phyloP scores from a whole-genome alignment of 352 stramenopile species.

The Phytophthora pistaciae region DNA sequence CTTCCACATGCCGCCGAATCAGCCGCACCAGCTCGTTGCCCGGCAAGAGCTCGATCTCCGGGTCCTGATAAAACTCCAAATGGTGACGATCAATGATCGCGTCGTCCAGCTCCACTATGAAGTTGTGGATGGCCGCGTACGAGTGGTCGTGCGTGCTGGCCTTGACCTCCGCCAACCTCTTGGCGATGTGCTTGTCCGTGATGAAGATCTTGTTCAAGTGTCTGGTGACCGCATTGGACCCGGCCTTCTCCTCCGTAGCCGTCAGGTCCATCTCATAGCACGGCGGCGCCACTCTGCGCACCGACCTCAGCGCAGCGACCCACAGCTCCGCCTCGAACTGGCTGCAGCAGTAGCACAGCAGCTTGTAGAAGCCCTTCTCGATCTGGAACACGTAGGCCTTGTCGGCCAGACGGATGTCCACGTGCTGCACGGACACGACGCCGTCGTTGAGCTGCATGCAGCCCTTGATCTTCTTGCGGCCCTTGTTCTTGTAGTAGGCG shows the following conservation, averaged over 20 bases:
- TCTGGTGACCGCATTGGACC: conserved; percentile 57
- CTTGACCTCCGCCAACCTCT: conserved; percentile 67
- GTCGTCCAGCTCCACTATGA: conserved; percentile 74
- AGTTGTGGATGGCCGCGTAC: conserved; percentile 59
- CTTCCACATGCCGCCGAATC: conserved; percentile 80
- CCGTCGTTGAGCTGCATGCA: conserved; percentile 87
- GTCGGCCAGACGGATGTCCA: conserved; percentile 71
- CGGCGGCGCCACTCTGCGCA: conserved; percentile 50
- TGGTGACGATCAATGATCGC: conserved; percentile 76
- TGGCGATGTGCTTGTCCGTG: conserved; percentile 62
- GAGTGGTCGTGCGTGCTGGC: conserved; percentile 54
- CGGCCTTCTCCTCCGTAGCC: conserved; percentile 60
- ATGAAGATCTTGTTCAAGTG: conserved; percentile 88
- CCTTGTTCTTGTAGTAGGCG: conserved; percentile 86
- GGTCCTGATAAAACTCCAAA: conserved; percentile 68
- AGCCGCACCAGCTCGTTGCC: conserved; percentile 81
- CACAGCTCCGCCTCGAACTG: conserved; percentile 85
- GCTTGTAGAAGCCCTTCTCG: conserved; percentile 86
- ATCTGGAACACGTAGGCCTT: conserved; percentile 86
- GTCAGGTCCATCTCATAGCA: conserved; percentile 79
- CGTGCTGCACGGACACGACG: conserved; percentile 83
- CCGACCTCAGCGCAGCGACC: conserved; percentile 69
- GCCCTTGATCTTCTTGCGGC: conserved; percentile 81
- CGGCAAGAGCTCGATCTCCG: conserved; percentile 68
- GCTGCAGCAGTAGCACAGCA: conserved; percentile 84